Evolutionary conservation across 2,329 filamentous ascomycete genomes (phyloP), one percentile per base, ranked within the genome.

Genomic region (Claviceps monticola): DNA sequence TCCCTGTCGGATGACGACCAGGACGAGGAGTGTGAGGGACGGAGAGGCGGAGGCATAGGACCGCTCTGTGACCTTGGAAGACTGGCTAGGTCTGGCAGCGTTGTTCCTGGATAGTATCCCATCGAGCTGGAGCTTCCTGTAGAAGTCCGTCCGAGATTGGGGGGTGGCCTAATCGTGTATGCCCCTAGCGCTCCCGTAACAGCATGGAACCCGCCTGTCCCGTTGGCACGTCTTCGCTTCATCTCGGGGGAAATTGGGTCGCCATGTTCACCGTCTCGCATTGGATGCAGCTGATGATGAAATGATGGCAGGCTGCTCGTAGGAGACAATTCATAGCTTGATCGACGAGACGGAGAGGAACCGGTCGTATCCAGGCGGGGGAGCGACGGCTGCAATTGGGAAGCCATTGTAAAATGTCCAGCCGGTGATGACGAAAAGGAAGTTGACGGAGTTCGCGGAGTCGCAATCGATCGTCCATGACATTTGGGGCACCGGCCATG

Each of bases 401-500:
- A 57, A 54, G 19, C 46, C 48, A 45, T 57, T 23, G 48, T 42
- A 46, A 54, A 54, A 37, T 60, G 64, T 16, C 62, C 59, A 7
- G 65, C 61, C 3, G 67, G 62, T 3, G 70, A 60, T 3, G 59
- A 66, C 17, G 65, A 60, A 51, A 71, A 71, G 1, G 75, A 71
- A 2, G 71, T 75, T 16, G 68, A 75, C 0, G 81, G 79, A 8
- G 80, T 82, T 41, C 74, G 73, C 1, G 82, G 79, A 5, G 80
- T 79, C 49, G 76, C 75, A 59, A 83, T 80, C 61, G 75, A 81
- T 11, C 80, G 74, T 13, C 86, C 85, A 54, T 83, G 82, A 58
- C 86, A 90, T 71, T 82, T 87, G 37, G 74, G 71, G 62, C 86
- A 91, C 57, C 78, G 73, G 23, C 71, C 70, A n/a, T 73, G 68